phyloP scores from a whole-genome alignment of 768 basidiomycete species.

The Lactarius quietus region DNA sequence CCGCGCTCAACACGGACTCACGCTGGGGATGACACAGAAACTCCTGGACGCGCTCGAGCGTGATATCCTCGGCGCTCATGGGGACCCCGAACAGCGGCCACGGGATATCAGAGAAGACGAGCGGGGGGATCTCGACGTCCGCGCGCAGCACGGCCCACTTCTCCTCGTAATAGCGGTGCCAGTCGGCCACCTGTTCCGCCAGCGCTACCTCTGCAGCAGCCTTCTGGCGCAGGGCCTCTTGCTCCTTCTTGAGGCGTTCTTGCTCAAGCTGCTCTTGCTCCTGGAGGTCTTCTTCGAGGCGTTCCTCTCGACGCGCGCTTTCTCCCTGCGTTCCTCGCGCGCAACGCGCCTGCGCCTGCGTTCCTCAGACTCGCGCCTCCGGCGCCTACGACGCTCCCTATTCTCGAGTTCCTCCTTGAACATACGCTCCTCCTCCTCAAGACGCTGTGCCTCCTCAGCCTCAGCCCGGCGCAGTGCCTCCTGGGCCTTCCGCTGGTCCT shows the following conservation, averaged over 20 bases:
- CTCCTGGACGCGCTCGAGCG: slow-evolving; percentile 32
- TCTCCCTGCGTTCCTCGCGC: slow-evolving; percentile 3
- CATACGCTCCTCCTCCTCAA: neutral
- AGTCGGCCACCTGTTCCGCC: no score
- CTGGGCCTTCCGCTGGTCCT: slow-evolving; percentile 9
- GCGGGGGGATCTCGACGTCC: neutral
- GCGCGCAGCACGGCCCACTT: slow-evolving; percentile 22
- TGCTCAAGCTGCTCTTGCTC: neutral
- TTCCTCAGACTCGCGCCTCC: slow-evolving; percentile 3
- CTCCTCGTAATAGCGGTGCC: slow-evolving; percentile 20
- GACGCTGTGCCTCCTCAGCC: slow-evolving; percentile 8
- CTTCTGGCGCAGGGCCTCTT: neutral
- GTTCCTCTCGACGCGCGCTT: neutral
- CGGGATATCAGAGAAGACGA: slow-evolving; percentile 38
- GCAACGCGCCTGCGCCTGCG: neutral
- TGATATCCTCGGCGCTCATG: slow-evolving; percentile 35
- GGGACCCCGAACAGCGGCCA: slow-evolving; percentile 40
- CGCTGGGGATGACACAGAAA: slow-evolving; percentile 43
- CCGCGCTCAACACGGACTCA: slow-evolving; percentile 32
- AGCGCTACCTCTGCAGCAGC: slow-evolving; percentile 1
- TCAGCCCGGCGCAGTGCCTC: slow-evolving; percentile 5
- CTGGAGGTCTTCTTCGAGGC: neutral
- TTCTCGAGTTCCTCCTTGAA: neutral
- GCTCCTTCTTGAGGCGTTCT: neutral
- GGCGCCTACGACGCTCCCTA: neutral